These are phyloP conservation scores for Helichrysum umbraculigerum DNA, from an alignment of 129 eudicot species.

Conservation along the genomic window DNA sequence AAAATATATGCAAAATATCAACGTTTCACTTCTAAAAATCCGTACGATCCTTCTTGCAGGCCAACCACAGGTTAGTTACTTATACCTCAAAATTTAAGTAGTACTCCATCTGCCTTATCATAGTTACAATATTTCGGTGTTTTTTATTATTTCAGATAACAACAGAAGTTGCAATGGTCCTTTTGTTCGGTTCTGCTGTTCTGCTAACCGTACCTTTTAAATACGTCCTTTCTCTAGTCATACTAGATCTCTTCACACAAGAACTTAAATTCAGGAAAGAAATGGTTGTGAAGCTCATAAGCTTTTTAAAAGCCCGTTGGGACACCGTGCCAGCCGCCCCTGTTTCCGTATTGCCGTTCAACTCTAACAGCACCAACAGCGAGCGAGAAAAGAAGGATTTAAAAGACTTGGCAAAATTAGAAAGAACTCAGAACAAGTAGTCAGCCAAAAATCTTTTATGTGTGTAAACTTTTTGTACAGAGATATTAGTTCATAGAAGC, in stretches of 20 bases:
- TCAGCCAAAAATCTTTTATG: slow-evolving; percentile 21
- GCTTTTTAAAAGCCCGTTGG: slow-evolving; percentile 85
- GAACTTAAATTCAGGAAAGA: slow-evolving; percentile 71
- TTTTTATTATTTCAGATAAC: slow-evolving; percentile 53
- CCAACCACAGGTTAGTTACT: slow-evolving; percentile 83
- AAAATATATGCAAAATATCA: slow-evolving; percentile 74
- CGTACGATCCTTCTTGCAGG: slow-evolving; percentile 90
- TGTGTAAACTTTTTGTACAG: slow-evolving; percentile 22
- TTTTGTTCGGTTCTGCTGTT: slow-evolving; percentile 52
- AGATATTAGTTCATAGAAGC: slow-evolving; percentile 17
- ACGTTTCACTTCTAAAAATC: slow-evolving; percentile 70
- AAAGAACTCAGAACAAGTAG: slow-evolving; percentile 32
- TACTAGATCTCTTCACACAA: slow-evolving; percentile 81
- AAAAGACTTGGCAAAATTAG: slow-evolving; percentile 31
- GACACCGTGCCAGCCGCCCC: slow-evolving; percentile 87
- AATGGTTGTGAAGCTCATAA: slow-evolving; percentile 58
- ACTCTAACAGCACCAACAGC: slow-evolving; percentile 34
- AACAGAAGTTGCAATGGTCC: slow-evolving; percentile 82
- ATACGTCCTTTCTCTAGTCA: slow-evolving; percentile 55
- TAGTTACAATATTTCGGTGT: background rate
- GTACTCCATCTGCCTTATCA: background rate
- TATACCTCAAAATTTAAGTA: too few species aligned
- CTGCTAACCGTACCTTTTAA: slow-evolving; percentile 86
- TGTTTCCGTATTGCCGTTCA: slow-evolving; percentile 71
- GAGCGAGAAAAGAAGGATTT: slow-evolving; percentile 37